Base-by-base conservation (phyloP, 345 rosid species). In the Raphanus sativus region DNA sequence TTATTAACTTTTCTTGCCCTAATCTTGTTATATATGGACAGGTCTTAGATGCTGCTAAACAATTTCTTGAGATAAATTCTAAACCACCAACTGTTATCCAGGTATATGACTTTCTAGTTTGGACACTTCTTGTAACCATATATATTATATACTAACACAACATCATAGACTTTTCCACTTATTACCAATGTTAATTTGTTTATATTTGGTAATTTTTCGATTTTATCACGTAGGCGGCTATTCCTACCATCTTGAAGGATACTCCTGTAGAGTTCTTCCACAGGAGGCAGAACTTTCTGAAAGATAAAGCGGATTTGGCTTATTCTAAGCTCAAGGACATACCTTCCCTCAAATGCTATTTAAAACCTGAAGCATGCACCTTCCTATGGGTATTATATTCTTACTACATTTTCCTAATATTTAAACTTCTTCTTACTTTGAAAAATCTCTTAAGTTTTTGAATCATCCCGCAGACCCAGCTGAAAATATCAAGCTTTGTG, bases 341-440 rank as follows among this genome's bases (percentile, higher is more conserved):
- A 6, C 87, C 92, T 48, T 78, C 83, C 80, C 72, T 89, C 59
- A 84, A 85, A 1, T 85, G 89, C 76, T 79, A 81, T 25, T 70
- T 25, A 15, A 89, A 84, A 82, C 87, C 89, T 12, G 92, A 88
- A 65, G 87, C 89, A 4, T 85, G 90, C 66, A 89, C 88, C 85
- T 89, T 81, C 78, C 78, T 86, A 40, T 80, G 91, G 96, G 98
- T 90, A 82, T 1, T 75, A 5, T 50, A 36, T 30, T 9, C 1
- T 15, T n/a, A n/a, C 36, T 28, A 29, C 58, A 62, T 7, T 10
- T 62, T 6, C 3, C 0, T 17, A 16, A 5, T 5, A 36, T 26
- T 6, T 33, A 50, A 4, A 8, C 8, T 54, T 13, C 2, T 30
- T 38, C 28, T 33, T 13, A n/a, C 6, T 56, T 48, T 26, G 3